Conservation (phyloP, 2,329 filamentous ascomycete species). For the Xylariaceae sp. region DNA sequence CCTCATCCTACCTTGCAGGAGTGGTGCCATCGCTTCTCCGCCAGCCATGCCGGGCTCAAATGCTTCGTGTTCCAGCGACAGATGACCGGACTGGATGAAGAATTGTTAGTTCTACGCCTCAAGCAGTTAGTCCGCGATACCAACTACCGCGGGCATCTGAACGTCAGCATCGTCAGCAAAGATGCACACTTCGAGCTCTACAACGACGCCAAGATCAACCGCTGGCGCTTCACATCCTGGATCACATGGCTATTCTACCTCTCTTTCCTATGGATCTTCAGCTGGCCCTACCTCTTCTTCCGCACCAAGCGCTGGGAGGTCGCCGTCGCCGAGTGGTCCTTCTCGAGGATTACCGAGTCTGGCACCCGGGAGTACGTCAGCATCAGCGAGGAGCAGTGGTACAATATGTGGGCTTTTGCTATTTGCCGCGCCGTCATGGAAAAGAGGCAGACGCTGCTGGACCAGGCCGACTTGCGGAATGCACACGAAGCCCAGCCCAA, state of each 20-base stretch:
- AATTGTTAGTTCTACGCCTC: constrained; percentile 50
- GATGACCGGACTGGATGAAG: constrained; percentile 61
- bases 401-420: constrained; percentile 59
- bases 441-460: constrained; percentile 53
- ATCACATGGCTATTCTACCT: constrained; percentile 64
- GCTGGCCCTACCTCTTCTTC: constrained; percentile 69
- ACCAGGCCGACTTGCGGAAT: constrained; percentile 53
- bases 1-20: constrained; percentile 44
- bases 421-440: constrained; percentile 59
- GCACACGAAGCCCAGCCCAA: constrained; percentile 39
- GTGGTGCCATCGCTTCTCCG: constrained; percentile 69
- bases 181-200: constrained; percentile 60
- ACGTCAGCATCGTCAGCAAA: constrained; percentile 58
- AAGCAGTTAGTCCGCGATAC: constrained; percentile 59
- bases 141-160: constrained; percentile 63
- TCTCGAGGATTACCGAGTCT: constrained; percentile 37
- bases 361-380: constrained; percentile 49
- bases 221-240: constrained; percentile 63
- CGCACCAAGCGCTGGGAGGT: constrained; percentile 67
- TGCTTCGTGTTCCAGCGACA: constrained; percentile 50
- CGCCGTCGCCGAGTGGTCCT: constrained; percentile 59
- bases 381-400: constrained; percentile 59
- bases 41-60: constrained; percentile 56
- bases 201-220: constrained; percentile 60
- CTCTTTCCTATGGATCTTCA: constrained; percentile 65